Evolutionary conservation across 257 asterid species (phyloP), one percentile per base, ranked within the genome.

Genomic region (Parsonsia alboflavescens): DNA sequence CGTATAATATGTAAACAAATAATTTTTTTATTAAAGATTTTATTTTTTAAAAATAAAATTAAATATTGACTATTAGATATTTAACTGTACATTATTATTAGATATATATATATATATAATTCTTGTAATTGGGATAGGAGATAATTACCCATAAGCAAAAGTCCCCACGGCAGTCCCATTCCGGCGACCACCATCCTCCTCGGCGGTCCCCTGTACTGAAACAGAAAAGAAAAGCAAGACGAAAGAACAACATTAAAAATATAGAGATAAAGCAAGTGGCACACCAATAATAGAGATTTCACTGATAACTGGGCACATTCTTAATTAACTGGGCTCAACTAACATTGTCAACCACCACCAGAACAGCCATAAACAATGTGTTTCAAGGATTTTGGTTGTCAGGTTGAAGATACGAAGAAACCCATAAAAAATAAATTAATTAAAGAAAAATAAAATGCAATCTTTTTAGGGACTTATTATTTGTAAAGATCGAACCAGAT

Each of bases 341-440:
- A 61, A 61, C 24, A 2, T 56, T 19, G 24, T 54, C 21, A 54
- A 39, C 67, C 67, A 28, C 28, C 28, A 65, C 28, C 44, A 21
- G 13, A 65, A 16, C 49, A 22, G 42, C 7, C 22, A 63, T 65
- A 64, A 74, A 74, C 72, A 50, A 74, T 62, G 53, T 17, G 33
- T 36, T 30, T 10, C 41, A 3, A 19, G 72, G 64, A 48, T 74
- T 46, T 57, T 64, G 53, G n/a, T 64, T 52, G 73, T 74, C 72
- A 64, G 66, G 30, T n/a, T 7, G 72, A 50, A 74, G 77, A 74
- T 74, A 64, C 15, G 70, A 46, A 66, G 42, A 33, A 33, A 33
- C 3, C 39, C 39, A 33, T 33, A 33, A 33, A n/a, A n/a, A n/a
- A n/a, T n/a, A n/a, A n/a, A n/a, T 56, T 24, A 33, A 67, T 73